Evolutionary conservation across 192 early-diverging fungal genomes (phyloP).

Genomic region (Globomyces pollinis-pini): DNA sequence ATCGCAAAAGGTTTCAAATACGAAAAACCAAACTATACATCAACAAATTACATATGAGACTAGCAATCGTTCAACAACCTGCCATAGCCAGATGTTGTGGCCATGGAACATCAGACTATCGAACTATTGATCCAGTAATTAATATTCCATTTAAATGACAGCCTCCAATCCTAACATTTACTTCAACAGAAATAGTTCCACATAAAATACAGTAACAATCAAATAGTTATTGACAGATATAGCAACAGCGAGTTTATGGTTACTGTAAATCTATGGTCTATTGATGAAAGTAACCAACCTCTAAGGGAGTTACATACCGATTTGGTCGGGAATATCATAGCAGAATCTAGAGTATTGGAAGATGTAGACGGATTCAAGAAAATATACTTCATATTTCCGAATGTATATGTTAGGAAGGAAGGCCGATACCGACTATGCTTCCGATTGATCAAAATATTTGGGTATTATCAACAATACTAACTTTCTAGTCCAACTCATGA

Average conservation of each 20-base stretch:
- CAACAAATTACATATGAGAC: too few species aligned
- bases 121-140: conserved; percentile 1
- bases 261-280: background rate
- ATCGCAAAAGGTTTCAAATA: too few species aligned
- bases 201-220: too few species aligned
- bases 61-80: conserved; percentile 4
- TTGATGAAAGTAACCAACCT: background rate
- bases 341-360: background rate
- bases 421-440: too few species aligned
- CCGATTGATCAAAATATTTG: too few species aligned
- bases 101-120: background rate
- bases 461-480: too few species aligned
- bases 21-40: too few species aligned
- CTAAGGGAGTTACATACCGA: background rate
- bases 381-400: background rate
- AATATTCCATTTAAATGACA: background rate
- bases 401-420: background rate
- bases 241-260: background rate
- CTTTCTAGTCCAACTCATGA: too few species aligned
- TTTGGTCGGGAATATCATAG: background rate
- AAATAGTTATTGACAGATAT: too few species aligned
- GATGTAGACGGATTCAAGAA: background rate
- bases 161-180: background rate
- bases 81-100: background rate
- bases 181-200: too few species aligned